phyloP scores from a whole-genome alignment of 371 early-diverging fungal genomes.

The Apophysomyces variabilis region DNA sequence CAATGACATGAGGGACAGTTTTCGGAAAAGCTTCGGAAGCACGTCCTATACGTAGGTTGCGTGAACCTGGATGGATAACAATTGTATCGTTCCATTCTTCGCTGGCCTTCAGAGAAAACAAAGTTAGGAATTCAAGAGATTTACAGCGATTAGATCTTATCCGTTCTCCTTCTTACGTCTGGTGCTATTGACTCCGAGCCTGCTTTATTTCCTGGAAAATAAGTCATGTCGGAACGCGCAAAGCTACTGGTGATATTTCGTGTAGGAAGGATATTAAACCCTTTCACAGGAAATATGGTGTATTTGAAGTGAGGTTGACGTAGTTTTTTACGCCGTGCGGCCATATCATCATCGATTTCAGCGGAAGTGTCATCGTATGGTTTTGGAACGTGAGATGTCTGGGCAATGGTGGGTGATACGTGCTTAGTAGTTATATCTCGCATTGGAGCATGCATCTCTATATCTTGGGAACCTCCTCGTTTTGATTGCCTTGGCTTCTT shows the following conservation, averaged over 20 bases:
- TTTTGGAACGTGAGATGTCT: background rate
- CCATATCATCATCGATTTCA: background rate
- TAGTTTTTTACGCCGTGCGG: background rate
- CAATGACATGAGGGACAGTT: constrained; percentile 81
- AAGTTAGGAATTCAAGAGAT: background rate
- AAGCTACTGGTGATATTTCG: constrained; percentile 54
- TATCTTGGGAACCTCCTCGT: constrained; percentile 1
- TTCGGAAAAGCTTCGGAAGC: constrained; percentile 84
- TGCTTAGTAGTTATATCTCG: background rate
- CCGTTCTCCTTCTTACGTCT: constrained; percentile 36
- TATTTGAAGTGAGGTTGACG: constrained; percentile 50
- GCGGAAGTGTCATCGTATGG: constrained; percentile 1
- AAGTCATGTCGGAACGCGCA: constrained; percentile 40
- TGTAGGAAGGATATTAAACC: constrained; percentile 52
- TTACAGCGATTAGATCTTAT: background rate
- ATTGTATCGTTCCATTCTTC: constrained; percentile 66
- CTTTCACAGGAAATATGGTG: constrained; percentile 52
- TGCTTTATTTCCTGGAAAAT: constrained; percentile 45
- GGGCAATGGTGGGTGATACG: background rate
- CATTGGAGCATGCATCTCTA: background rate
- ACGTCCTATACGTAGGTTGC: constrained; percentile 76
- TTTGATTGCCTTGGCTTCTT: constrained; percentile 16
- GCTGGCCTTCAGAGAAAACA: constrained; percentile 32
- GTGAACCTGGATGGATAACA: constrained; percentile 88
- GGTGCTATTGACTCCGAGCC: constrained; percentile 42